Conservation (phyloP, 768 basidiomycete species). For the Mycena indigotica region DNA sequence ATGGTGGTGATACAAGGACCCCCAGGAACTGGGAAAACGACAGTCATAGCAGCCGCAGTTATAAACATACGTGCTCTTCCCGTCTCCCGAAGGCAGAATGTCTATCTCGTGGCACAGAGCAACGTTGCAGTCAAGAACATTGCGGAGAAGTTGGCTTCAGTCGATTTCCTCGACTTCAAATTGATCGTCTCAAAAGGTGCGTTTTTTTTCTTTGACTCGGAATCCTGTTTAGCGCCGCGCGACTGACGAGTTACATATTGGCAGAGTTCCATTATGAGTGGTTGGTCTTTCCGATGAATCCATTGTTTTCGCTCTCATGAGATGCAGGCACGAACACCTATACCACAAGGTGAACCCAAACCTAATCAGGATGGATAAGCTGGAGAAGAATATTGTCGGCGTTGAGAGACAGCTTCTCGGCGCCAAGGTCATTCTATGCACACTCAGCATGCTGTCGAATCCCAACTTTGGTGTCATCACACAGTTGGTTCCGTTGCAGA, state of each 20-base stretch:
- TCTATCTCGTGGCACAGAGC: slow-evolving; percentile 74
- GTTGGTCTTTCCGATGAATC: no score
- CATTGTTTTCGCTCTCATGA: no score
- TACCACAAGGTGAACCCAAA: slow-evolving; percentile 52
- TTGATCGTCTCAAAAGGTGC: slow-evolving; percentile 56
- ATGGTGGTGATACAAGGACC: slow-evolving; percentile 50
- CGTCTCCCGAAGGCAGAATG: slow-evolving; percentile 30
- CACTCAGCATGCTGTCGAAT: slow-evolving; percentile 63
- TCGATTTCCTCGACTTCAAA: slow-evolving; percentile 52
- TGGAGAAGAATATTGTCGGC: slow-evolving; percentile 26
- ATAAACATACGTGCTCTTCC: slow-evolving; percentile 34
- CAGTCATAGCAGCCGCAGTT: slow-evolving; percentile 57
- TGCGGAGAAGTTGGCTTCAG: slow-evolving; percentile 63
- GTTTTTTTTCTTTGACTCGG: no score
- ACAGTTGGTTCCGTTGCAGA: slow-evolving; percentile 37
- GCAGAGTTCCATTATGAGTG: slow-evolving; percentile 64
- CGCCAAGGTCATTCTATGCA: slow-evolving; percentile 64
- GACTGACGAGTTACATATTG: no score
- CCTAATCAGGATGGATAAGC: slow-evolving; percentile 47
- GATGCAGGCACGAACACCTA: slow-evolving; percentile 79
- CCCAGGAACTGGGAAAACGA: slow-evolving; percentile 67
- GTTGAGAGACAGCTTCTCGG: slow-evolving; percentile 33
- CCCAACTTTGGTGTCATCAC: slow-evolving; percentile 26
- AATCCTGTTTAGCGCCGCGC: no score
- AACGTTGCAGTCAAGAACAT: slow-evolving; percentile 84